Conservation (phyloP, 345 rosid genomes). For the Brassica napus region DNA sequence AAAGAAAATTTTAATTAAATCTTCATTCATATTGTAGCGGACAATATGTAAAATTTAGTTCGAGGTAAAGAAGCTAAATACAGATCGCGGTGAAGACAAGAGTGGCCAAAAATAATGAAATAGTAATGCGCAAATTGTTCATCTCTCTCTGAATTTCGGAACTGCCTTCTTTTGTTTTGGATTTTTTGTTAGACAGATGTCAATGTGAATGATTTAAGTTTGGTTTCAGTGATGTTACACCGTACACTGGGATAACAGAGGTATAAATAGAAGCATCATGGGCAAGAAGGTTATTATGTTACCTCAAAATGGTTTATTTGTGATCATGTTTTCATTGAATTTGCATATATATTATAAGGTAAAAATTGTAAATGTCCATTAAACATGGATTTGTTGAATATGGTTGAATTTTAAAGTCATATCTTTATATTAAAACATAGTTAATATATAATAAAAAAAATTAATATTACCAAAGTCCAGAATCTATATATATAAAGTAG, state of each 20-base stretch:
- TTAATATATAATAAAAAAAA: too few relatives aligned
- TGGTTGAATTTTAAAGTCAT: background rate
- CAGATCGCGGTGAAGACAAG: background rate
- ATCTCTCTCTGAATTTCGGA: background rate
- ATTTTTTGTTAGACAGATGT: background rate
- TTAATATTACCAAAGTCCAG: background rate
- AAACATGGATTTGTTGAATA: background rate
- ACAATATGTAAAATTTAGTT: background rate
- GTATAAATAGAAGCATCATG: background rate
- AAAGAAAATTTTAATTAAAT: background rate
- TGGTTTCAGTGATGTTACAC: background rate
- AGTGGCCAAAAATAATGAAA: slow-evolving; percentile 7
- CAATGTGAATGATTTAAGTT: background rate
- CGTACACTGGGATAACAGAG: background rate
- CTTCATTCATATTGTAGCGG: background rate
- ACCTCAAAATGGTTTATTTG: background rate
- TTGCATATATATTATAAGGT: background rate
- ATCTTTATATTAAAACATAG: background rate
- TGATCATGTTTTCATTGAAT: background rate
- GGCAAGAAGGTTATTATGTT: background rate
- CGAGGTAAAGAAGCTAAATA: slow-evolving; percentile 3
- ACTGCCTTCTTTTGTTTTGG: background rate
- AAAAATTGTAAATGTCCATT: background rate
- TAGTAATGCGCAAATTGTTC: slow-evolving; percentile 14
- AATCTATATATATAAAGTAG: background rate